Evolutionary conservation across 179 eudicot species (phyloP), one percentile per base, ranked within the genome.

Genomic region (Gypsophila paniculata): DNA sequence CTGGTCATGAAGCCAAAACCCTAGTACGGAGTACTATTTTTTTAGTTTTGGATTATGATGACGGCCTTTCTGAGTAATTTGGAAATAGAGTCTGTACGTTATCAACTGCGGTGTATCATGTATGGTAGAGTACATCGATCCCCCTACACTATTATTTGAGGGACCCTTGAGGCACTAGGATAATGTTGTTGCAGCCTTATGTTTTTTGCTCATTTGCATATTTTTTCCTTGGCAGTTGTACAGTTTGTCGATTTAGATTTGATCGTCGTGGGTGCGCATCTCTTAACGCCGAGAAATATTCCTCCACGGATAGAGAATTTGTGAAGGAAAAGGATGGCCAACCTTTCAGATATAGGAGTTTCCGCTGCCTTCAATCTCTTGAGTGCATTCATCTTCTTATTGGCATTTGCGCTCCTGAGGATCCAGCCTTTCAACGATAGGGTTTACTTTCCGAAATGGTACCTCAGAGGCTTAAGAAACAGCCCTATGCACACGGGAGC

Each of bases 371-470:
- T 89, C 72, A 91, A 89, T 78, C 78, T 87, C 48, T 44, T 89
- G 25, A 83, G 68, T 76, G 92, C 92, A 65, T 32, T 89, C 12
- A 25, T 84, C 70, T 91, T 91, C 84, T 80, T 91, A 34, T 29
- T 91, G 76, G 92, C 87, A 26, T 91, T 89, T 80, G 97, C 97
- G 1, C 17, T 89, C 17, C 74, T 91, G 51, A 82, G 97, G 77
- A 88, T 91, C 72, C 97, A 89, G 68, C 95, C 97, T 57, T 79
- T 91, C 81, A 91, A 91, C 65, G 97, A 91, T 62, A 81, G 97
- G 80, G 95, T 91, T 21, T 91, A 91, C 83, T 91, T 89, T 69
- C 95, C 97, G 15, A 91, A 91, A 84, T 91, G 97, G 95, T 91
- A 91, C 71, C 82, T 91, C 32, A 87, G 76, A 79, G 90, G 92